Base-by-base conservation (phyloP, 805 yeast genomes). In the Candida silvicultrix region DNA sequence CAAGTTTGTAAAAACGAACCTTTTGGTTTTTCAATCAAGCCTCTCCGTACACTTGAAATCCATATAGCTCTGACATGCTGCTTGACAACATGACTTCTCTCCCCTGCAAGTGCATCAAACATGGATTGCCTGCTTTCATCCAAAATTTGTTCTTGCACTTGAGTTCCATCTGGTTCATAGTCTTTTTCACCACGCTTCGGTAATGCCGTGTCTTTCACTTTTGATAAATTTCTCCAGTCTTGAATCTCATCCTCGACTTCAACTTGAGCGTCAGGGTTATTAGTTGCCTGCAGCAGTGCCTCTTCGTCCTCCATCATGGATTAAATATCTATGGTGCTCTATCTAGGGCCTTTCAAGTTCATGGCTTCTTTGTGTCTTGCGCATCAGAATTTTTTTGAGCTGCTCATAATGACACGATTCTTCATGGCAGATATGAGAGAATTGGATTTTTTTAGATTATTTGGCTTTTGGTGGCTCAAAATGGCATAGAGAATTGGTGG, bases 111-210 rank as follows among this genome's bases (percentile, higher is more conserved):
- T 0, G 95, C 90, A 3, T 69, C 66, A 57, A 77, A 88, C 96
- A 90, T 89, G 25, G 83, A 80, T 28, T 74, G 65, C 44, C 86
- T 68, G 11, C 92, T 79, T 22, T 69, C 69, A 11, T 67, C 65
- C 5, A 90, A 68, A 16, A 68, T 62, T 4, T 59, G 48, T 5
- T 56, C 60, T 59, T 86, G 94, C 6, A 68, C 58, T 6, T 57
- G 54, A 0, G 89, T 81, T 0, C 87, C 89, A 59, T 84, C 92
- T 0, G 95, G 96, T 49, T 81, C 95, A 53, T 80, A 85, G 53
- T 87, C 96, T 60, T 90, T 90, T 47, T 81, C 89, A 2, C 96
- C 96, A 49, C 92, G 68, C 52, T 80, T 84, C 2, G 90, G 90
- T 22, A 60, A 47, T 1, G 59, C 38, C 2, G 56, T 49, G 5